Base-by-base conservation (phyloP, 2,329 filamentous ascomycete species). In the Coniella vitis region DNA sequence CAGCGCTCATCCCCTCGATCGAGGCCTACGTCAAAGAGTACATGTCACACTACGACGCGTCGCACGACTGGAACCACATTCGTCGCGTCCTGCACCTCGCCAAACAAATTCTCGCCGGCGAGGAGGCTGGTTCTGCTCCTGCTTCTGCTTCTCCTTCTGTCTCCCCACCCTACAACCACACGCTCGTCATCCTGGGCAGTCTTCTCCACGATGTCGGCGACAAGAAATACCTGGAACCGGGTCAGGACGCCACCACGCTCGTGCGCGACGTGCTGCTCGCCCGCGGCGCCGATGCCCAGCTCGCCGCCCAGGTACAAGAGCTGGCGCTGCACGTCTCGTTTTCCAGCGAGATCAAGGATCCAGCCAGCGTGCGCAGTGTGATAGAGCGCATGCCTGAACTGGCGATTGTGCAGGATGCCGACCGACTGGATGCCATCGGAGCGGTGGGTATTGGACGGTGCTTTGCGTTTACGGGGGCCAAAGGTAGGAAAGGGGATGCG, bases 171-270 rank as follows among this genome's bases (percentile, higher is more conserved):
- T 61, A 69, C 21, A 73, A 87, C 61, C 68, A 67, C 4, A 69
- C 72, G 8, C 65, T 82, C 21, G 72, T 93, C 55, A 79, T 79
- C 20, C 80, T 94, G 19, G 73, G 81, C 1, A 87, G 86, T 2
- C 74, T 90, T 4, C 76, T 91, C n/a, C 90, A 95, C 68, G 90
- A 95, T 59, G 83, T 95, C 16, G 88, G 87, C 52, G 90, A 95
- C 69, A 82, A 77, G 65, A 95, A 95, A 68, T 95, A 95, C 64
- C 65, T 83, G 10, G 60, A 70, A 47, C 69, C 76, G 1, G 76
- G 73, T 48, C 72, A 83, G 56, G 76, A 84, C 60, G 61, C 70
- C 3, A 71, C 76, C 3, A 79, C 75, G 14, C 67, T 81, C 51
- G 72, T 87, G 35, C 66, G 69, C 12, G 65, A 72, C 32, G 63